These are phyloP conservation scores for Scheffersomyces parashehatae DNA, from an alignment of 1,139 yeast species.

Conservation along the genomic window DNA sequence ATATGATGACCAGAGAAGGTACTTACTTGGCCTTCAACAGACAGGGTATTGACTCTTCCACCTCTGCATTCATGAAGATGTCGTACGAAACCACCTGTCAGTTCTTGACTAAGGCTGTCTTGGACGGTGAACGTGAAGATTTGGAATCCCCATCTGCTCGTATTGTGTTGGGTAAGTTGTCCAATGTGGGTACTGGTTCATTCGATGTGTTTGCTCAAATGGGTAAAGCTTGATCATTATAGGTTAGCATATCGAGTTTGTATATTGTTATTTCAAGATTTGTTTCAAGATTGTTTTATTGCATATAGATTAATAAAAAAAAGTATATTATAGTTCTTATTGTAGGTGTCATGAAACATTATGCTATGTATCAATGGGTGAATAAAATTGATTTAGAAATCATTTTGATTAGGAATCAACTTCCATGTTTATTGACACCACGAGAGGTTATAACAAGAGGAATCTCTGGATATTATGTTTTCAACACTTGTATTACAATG, in stretches of 20 bases:
- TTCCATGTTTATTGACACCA: too few relatives aligned
- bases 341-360: too few relatives aligned
- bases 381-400: too few relatives aligned
- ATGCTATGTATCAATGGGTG: too few relatives aligned
- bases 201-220: slow-evolving; percentile 81
- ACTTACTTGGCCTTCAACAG: slow-evolving; percentile 94
- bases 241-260: background rate
- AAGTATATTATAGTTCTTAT: background rate
- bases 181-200: slow-evolving; percentile 94
- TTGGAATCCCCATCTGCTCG: slow-evolving; percentile 94
- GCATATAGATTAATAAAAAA: slow-evolving; percentile 1
- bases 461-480: too few relatives aligned
- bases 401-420: too few relatives aligned
- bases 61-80: slow-evolving; percentile 98
- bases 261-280: background rate
- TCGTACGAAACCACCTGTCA: slow-evolving; percentile 98
- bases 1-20: slow-evolving; percentile 99
- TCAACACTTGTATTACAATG: too few relatives aligned
- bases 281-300: background rate
- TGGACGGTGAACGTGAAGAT: slow-evolving; percentile 87
- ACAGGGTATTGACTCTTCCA: slow-evolving; percentile 94
- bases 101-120: slow-evolving; percentile 93
- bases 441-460: too few relatives aligned
- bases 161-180: slow-evolving; percentile 87
- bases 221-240: slow-evolving; percentile 11